Evolutionary conservation across 495 filamentous ascomycete species (phyloP).

Genomic region (Daldinia loculata): DNA sequence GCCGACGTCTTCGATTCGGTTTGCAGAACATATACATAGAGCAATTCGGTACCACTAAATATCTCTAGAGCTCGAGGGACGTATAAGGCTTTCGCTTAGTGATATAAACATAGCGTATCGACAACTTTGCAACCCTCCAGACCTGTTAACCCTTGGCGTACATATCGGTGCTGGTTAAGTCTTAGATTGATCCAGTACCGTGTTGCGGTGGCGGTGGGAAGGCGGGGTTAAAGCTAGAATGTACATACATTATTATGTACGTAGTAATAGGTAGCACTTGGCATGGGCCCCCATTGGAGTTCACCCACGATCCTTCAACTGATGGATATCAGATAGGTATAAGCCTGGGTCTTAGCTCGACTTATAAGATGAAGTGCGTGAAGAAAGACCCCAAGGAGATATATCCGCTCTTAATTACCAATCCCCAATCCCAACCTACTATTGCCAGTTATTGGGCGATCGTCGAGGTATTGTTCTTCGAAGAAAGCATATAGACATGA

Average conservation of each 20-base stretch:
- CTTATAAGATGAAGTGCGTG: constrained; percentile 5
- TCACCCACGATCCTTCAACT: constrained; percentile 36
- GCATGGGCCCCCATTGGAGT: constrained; percentile 33
- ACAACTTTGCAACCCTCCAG: constrained; percentile 7
- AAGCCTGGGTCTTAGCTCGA: constrained; percentile 11
- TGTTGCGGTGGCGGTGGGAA: constrained; percentile 32
- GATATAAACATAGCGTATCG: constrained; percentile 3
- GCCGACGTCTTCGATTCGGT: constrained; percentile 12
- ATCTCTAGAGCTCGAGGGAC: constrained; percentile 2
- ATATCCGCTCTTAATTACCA: constrained; percentile 28
- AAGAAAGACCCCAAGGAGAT: background rate
- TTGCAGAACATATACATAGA: constrained; percentile 9
- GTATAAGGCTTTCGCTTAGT: constrained; percentile 15
- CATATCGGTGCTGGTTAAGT: constrained; percentile 36
- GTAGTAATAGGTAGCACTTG: constrained; percentile 37
- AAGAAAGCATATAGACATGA: constrained; percentile 22
- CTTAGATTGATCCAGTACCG: constrained; percentile 42
- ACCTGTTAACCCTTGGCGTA: constrained; percentile 31
- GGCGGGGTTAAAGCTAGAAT: constrained; percentile 31
- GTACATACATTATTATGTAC: constrained; percentile 10
- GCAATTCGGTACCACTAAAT: constrained; percentile 6
- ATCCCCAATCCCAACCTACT: constrained; percentile 30
- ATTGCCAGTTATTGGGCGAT: constrained; percentile 19
- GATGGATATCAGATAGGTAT: constrained; percentile 31
- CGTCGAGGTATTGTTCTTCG: constrained; percentile 5